Evolutionary conservation across 441 rosid genomes (phyloP), one percentile per base, ranked within the genome.

Genomic region (Jatropha podagrica): DNA sequence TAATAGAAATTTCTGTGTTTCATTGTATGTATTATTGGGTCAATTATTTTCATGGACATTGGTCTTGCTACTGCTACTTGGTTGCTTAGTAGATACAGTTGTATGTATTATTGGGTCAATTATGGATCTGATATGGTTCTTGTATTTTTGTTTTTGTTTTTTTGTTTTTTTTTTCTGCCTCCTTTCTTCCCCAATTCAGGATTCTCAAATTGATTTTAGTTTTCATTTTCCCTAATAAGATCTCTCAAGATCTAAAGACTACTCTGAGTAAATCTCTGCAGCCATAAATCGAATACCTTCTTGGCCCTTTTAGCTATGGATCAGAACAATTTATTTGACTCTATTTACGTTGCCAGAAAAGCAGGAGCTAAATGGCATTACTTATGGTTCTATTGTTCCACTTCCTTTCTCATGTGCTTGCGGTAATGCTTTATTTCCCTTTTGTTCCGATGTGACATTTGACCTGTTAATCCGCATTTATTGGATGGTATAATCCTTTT

Each of bases 401-500:
- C 26, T 44, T 65, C 40, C 68, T 77, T 41, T 70, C 49, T 42
- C 11, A 38, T 65, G 68, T 61, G 58, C 63, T 79, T 58, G 64
- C 2, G 60, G 62, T 71, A 49, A 5, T 55, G 69, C 55, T 66
- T 70, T 66, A 60, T 69, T 32, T 55, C 20, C 41, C 20, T 46
- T 42, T 67, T 66, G 37, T 51, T 27, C 48, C 76, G 81, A 78
- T 71, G 75, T 77, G 81, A 80, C 65, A 46, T 74, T 70, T 27
- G 56, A 66, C 77, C 81, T 74, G 60, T 77, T 75, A 76, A 52
- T 41, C 46, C 77, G 76, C 81, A 82, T 81, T 82, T 72, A 72
- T 63, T 76, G 78, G 77, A 59, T 72, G 81, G 66, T 74, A 78
- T 60, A 56, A 64, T n/a, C 65, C 77, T 44, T 65, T 61, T 78